Evolutionary conservation across 352 stramenopile species (phyloP), one percentile per base, ranked within the genome.

Genomic region (Phytophthora brassicae): DNA sequence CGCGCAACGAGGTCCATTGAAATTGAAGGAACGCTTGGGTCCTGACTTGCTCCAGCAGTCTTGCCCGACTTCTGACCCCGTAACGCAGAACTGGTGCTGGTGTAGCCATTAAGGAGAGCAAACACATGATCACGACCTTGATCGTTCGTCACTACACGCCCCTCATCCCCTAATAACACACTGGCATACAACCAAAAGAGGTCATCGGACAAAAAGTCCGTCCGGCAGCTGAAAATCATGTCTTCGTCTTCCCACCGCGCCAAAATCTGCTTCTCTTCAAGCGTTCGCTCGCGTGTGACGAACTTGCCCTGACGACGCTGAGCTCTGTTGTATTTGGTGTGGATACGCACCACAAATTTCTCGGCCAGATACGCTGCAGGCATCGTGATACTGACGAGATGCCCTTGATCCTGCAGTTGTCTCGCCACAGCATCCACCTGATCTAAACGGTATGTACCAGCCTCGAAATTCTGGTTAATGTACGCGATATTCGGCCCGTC

Each of bases 401-500:
- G 91, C 42, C 88, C 86, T 53, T 90, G 70, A 14, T 79, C 64
- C 23, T 88, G 57, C 29, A 98, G 87, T 64, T 97, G 76, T 53
- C 75, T 75, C 26, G 96, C 79, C 6, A 99, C 75, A 57, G 78
- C 78, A 70, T 99, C 88, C 33, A 99, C 95, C 72, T 99, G 97
- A 47, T 96, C 74, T 60, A 98, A 96, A 56, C 97, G 92, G 38
- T 98, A 97, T 19, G 84, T 88, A 31, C 95, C 89, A 29, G 83
- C 81, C 28, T 82, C 72, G 79, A 97, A 98, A 66, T 98, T 99
- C 72, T 98, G 84, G 79, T 99, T 96, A 45, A 95, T 96, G 77
- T 99, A 99, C 17, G 95, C 97, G 44, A 99, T 92, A 72, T 99
- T 99, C 0, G 97, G 97, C 6, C 96, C 96, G 72, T 99, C 97